These are phyloP conservation scores for Yamadazyma epiphylla DNA, from an alignment of 1,139 yeast genomes.

Conservation along the genomic window DNA sequence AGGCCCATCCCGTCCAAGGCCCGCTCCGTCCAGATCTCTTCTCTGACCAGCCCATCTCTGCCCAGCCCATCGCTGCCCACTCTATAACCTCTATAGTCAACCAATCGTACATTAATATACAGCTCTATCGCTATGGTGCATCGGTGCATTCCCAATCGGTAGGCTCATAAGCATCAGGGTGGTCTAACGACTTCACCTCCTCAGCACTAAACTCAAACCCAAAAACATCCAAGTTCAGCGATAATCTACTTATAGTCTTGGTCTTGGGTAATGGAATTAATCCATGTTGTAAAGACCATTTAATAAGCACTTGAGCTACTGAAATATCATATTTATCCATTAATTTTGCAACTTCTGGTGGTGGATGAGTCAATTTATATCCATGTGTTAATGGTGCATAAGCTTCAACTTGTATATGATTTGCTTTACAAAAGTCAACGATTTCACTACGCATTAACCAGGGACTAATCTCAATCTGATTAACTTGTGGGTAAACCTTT, in stretches of 20 bases:
- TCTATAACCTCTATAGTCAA: no score
- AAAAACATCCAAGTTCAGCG: constrained; percentile 38
- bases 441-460: constrained; percentile 70
- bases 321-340: constrained; percentile 23
- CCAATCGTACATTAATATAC: no score
- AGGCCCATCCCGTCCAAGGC: no score
- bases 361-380: constrained; percentile 22
- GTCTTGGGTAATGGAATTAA: constrained; percentile 41
- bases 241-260: constrained; percentile 21
- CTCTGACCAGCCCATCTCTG: no score
- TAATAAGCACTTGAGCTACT: constrained; percentile 31
- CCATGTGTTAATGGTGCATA: constrained; percentile 41
- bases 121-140: constrained; percentile 43
- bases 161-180: constrained; percentile 53
- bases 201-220: constrained; percentile 46
- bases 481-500: constrained; percentile 52
- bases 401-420: constrained; percentile 33
- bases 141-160: constrained; percentile 71
- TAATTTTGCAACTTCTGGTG: constrained; percentile 14
- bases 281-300: constrained; percentile 39
- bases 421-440: constrained; percentile 46
- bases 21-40: no score
- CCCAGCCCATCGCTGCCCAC: no score
- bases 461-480: constrained; percentile 71
- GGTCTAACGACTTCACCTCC: constrained; percentile 35